These are phyloP conservation scores for Phytopythium aichiense DNA, from an alignment of 352 stramenopile genomes.

Conservation along the genomic window DNA sequence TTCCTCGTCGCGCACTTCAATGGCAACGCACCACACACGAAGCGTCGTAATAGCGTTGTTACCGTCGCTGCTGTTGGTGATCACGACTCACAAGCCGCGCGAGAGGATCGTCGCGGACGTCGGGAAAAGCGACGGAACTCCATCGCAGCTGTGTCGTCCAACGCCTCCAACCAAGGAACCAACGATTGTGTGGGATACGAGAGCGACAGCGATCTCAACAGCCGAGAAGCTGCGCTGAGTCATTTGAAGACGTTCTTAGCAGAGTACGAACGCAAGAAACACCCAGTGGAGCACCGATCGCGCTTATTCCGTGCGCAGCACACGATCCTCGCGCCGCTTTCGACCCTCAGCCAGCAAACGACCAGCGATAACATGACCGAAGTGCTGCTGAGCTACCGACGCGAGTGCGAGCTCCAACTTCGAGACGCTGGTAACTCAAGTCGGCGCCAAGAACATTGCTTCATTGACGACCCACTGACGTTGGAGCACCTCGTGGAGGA, in stretches of 20 bases:
- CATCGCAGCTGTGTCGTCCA: neutral
- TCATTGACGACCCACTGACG: neutral
- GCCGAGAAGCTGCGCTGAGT: neutral
- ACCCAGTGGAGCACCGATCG: slow-evolving; percentile 21
- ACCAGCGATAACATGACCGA: slow-evolving; percentile 2
- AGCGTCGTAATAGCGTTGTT: slow-evolving; percentile 1
- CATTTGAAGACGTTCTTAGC: slow-evolving; percentile 29
- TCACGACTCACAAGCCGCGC: neutral
- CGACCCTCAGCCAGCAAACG: slow-evolving; percentile 17
- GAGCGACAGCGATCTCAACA: neutral
- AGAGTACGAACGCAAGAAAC: slow-evolving; percentile 24
- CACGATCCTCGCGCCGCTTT: slow-evolving; percentile 25
- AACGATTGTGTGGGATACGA: neutral
- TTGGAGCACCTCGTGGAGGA: slow-evolving; percentile 3
- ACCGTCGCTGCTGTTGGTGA: neutral
- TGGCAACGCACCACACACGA: neutral
- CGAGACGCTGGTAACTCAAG: neutral
- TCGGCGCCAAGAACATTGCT: neutral
- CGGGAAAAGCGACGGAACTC: neutral
- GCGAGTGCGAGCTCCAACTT: neutral
- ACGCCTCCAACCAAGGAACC: neutral
- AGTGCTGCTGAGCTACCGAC: slow-evolving; percentile 2
- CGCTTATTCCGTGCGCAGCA: slow-evolving; percentile 23
- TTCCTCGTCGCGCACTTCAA: slow-evolving; percentile 50
- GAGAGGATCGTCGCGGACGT: neutral